Percentiles rank a stretch among this genome's conserved stretches.
Conservation (phyloP, 768 basidiomycete species). For the Mycena rosella region DNA sequence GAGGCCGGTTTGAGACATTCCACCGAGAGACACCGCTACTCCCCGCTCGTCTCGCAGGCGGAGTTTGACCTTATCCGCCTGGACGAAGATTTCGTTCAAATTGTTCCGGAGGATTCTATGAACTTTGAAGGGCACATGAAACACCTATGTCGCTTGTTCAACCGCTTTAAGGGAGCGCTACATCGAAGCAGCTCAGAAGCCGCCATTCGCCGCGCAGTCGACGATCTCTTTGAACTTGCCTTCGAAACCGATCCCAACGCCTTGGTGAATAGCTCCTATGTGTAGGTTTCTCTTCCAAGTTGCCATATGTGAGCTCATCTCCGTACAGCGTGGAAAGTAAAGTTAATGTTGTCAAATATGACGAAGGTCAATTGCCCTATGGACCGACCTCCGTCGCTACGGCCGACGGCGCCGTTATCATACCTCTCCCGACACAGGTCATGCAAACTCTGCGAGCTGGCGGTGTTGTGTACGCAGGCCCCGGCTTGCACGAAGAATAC, state of each 20-base stretch:
- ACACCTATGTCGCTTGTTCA: not conserved
- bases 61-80: not conserved
- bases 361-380: not conserved
- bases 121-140: not conserved
- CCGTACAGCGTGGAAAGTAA: constrained; percentile 10
- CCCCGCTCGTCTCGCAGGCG: constrained; percentile 5
- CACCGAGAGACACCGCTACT: not conserved
- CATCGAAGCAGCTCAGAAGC: not conserved
- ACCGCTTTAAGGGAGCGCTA: constrained; percentile 7
- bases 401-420: constrained; percentile 13
- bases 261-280: not conserved
- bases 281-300: not conserved
- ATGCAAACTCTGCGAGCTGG: not conserved
- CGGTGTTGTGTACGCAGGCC: not conserved
- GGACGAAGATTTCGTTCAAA: not conserved
- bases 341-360: constrained; percentile 14
- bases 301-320: not conserved
- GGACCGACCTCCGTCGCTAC: constrained; percentile 7
- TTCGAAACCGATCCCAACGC: constrained; percentile 5
- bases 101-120: not conserved
- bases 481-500: constrained; percentile 4
- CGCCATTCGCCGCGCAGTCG: constrained; percentile 13
- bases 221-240: constrained; percentile 9
- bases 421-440: constrained; percentile 1
- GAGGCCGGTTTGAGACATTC: not conserved